These are phyloP conservation scores for Rutstroemia sydowiana DNA, from an alignment of 2,329 filamentous ascomycete species.

Conservation along the genomic window DNA sequence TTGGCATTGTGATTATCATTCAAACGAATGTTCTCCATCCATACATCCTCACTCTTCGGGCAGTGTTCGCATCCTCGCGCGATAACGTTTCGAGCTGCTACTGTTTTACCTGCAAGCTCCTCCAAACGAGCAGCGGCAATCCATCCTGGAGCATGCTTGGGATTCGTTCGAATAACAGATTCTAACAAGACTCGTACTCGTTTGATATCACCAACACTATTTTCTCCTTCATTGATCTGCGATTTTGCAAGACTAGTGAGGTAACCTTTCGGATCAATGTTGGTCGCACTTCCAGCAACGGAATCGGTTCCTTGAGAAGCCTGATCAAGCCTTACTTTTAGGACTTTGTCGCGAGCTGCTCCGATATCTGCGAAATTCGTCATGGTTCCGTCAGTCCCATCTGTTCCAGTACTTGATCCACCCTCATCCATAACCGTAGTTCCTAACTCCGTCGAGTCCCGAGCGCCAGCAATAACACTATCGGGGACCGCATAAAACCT, in stretches of 20 bases:
- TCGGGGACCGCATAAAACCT: constrained; percentile 95
- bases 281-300: constrained; percentile 72
- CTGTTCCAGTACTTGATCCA: constrained; percentile 36
- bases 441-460: constrained; percentile 72
- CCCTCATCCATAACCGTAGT: constrained; percentile 84
- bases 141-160: constrained; percentile 90
- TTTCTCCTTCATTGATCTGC: constrained; percentile 69
- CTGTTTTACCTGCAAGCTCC: constrained; percentile 85
- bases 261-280: constrained; percentile 91
- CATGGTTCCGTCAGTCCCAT: constrained; percentile 68
- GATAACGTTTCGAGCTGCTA: constrained; percentile 82
- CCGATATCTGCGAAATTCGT: constrained; percentile 98
- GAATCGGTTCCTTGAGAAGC: constrained; percentile 69
- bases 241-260: constrained; percentile 84
- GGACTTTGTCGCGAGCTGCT: constrained; percentile 88
- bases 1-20: constrained; percentile 92
- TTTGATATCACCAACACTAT: constrained; percentile 90
- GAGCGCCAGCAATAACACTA: constrained; percentile 82
- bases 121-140: constrained; percentile 90
- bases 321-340: constrained; percentile 89
- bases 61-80: constrained; percentile 83
- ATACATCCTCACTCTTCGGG: constrained; percentile 88
- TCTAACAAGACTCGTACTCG: constrained; percentile 87
- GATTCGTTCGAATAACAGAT: constrained; percentile 95
- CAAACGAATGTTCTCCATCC: constrained; percentile 91